phyloP scores from a whole-genome alignment of 768 basidiomycete species.

The Trametes cubensis region DNA sequence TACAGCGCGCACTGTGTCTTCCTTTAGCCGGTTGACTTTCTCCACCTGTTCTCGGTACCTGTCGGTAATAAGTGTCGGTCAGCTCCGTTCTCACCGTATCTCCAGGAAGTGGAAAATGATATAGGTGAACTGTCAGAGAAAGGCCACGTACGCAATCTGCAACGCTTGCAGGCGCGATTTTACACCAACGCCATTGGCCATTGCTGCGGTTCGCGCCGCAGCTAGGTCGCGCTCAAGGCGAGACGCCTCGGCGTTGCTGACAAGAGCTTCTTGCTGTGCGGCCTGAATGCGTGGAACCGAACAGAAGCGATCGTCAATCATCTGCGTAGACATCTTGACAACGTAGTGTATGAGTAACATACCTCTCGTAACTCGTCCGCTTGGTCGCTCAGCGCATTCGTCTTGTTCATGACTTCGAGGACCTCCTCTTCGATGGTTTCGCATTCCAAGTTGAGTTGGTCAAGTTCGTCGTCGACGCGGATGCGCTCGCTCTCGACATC shows the following conservation, averaged over 20 bases:
- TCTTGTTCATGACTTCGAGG: constrained; percentile 72
- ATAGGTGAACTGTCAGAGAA: not conserved
- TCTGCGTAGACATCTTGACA: not conserved
- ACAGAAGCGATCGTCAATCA: not conserved
- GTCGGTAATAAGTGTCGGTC: constrained; percentile 1
- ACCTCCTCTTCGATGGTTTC: constrained; percentile 84
- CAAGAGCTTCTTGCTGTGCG: constrained; percentile 72
- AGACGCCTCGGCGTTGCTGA: constrained; percentile 65
- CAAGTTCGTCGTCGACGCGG: constrained; percentile 80
- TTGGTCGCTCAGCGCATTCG: constrained; percentile 66
- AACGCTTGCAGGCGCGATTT: constrained; percentile 76
- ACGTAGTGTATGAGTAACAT: constrained; percentile 27
- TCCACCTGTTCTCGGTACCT: constrained; percentile 83
- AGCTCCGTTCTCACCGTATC: not conserved
- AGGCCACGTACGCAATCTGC: constrained; percentile 75
- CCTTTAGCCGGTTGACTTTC: constrained; percentile 70
- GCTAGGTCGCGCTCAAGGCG: constrained; percentile 73
- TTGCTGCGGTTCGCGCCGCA: constrained; percentile 72
- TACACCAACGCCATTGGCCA: constrained; percentile 81
- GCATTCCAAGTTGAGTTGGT: constrained; percentile 72
- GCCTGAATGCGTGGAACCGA: constrained; percentile 47
- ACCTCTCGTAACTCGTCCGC: constrained; percentile 85
- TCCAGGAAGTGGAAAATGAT: not conserved
- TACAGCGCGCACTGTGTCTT: constrained; percentile 80
- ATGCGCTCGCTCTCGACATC: constrained; percentile 77